Evolutionary conservation across 2,329 filamentous ascomycete species (phyloP), one percentile per base, ranked within the genome.

Genomic region (Pseudogymnoascus verrucosus): DNA sequence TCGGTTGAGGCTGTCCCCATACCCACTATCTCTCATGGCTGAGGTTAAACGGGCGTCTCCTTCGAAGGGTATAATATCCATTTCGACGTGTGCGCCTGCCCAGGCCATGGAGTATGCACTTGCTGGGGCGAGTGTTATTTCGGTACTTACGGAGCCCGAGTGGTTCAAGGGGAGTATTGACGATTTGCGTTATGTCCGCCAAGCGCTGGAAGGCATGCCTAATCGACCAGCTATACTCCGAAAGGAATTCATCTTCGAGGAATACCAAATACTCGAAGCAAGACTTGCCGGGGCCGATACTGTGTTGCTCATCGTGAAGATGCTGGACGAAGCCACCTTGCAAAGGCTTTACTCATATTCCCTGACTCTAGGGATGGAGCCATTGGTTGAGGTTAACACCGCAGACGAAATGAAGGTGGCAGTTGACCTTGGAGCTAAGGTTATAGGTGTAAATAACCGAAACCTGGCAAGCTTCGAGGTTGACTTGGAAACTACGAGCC

Each of bases 131-230:
- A 98, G 93, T 74, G 91, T 96, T 40, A 99, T 99, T 68, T 98
- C 95, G 1, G 95, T 99, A n/a, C 83, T 99, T 57, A 99, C 95
- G 0, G 95, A 99, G 76, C 95, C 96, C 0, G 90, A 98, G 73
- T 99, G 95, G 95, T 99, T 99, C 81, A 98, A 97, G 78, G 95
- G 95, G 59, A 96, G 89, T 76, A 93, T 99, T 65, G 93, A 99
- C 64, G 95, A 99, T 74, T 79, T 99, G 62, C 86, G 90, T 65
- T 86, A 89, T 36, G 95, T 98, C 31, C 86, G 95, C 51, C 90
- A 93, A 75, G 92, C 90, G 60, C 79, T 99, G n/a, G 86, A 92
- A 70, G 89, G 89, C 11, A 92, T 99, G 88, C 88, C 91, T 1
- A 96, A 97, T 74, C 84, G 95, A 62, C 96, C 95, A 2, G 96